phyloP scores from a whole-genome alignment of 768 basidiomycete genomes.

The Suillus americanus region DNA sequence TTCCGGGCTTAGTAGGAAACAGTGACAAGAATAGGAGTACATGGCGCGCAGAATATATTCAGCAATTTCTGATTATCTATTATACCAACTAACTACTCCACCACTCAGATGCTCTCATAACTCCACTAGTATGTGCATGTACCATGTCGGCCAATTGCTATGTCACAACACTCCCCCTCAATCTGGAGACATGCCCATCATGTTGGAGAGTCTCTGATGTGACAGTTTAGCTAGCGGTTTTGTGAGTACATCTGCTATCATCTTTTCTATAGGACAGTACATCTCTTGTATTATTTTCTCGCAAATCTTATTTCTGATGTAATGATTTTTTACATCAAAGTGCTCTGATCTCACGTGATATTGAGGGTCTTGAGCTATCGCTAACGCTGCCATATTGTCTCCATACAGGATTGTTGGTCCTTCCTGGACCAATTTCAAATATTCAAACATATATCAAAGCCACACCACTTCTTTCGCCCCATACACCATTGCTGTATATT shows the following conservation, averaged over 20 bases:
- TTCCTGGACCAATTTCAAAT: slow-evolving; percentile 11
- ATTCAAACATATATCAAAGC: slow-evolving; percentile 11
- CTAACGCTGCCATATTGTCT: slow-evolving; percentile 33
- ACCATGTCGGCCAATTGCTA: not conserved
- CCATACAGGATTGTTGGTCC: slow-evolving; percentile 15
- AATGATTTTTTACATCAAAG: slow-evolving; percentile 35
- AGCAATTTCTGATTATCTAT: no score
- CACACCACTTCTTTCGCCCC: slow-evolving; percentile 12
- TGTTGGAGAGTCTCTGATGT: no score
- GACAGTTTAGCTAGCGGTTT: no score
- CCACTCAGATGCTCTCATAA: not conserved
- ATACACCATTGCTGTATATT: slow-evolving; percentile 9
- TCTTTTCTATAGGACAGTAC: no score
- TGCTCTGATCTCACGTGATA: slow-evolving; percentile 35
- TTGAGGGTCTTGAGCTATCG: slow-evolving; percentile 21
- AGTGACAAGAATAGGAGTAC: no score
- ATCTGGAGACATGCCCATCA: no score
- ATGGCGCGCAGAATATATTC: no score
- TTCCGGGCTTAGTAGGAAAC: no score
- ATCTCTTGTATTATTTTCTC: no score
- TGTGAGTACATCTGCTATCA: no score
- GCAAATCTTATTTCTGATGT: slow-evolving; percentile 23
- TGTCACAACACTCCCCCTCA: not conserved
- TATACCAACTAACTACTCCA: no score
- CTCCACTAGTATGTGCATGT: not conserved